Conservation (phyloP, 2,329 filamentous ascomycete species). For the Xylariaceae sp. region DNA sequence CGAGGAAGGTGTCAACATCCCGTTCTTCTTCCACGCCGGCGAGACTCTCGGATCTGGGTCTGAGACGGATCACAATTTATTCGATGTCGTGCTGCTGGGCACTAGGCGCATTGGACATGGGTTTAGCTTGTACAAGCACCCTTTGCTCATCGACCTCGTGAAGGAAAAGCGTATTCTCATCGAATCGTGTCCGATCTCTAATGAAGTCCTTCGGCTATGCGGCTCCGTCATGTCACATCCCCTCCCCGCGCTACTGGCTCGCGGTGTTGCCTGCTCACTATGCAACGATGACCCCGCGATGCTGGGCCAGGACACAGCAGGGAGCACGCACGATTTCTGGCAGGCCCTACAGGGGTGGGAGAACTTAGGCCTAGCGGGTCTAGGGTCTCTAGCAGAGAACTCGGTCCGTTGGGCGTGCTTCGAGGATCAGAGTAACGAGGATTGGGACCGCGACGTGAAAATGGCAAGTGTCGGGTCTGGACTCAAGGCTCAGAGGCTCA, state of each 20-base stretch:
- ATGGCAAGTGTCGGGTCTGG: conserved; percentile 71
- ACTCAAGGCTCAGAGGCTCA: conserved; percentile 68
- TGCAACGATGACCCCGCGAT: conserved; percentile 92
- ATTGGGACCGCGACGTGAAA: conserved; percentile 71
- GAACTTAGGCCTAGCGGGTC: conserved; percentile 81
- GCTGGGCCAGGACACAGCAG: conserved; percentile 76
- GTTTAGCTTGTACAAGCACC: conserved; percentile 88
- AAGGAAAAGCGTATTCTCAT: conserved; percentile 85
- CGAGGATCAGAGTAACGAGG: conserved; percentile 69
- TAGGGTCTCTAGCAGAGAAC: conserved; percentile 88
- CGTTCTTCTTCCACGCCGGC: conserved; percentile 95
- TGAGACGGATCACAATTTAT: conserved; percentile 75
- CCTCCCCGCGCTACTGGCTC: conserved; percentile 77
- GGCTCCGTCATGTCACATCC: conserved; percentile 75
- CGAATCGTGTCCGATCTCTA: conserved; percentile 88
- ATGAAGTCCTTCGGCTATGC: conserved; percentile 80
- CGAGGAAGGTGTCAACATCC: conserved; percentile 74
- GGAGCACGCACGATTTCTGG: conserved; percentile 93
- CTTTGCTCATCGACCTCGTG: conserved; percentile 81
- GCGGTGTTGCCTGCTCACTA: conserved; percentile 79
- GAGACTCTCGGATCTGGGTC: conserved; percentile 81
- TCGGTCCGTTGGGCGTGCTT: conserved; percentile 87
- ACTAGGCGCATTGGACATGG: conserved; percentile 87
- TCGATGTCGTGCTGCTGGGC: conserved; percentile 82
- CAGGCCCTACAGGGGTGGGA: conserved; percentile 89